phyloP scores from a whole-genome alignment of 2,329 filamentous ascomycete genomes.

The Aspergillus flavus region DNA sequence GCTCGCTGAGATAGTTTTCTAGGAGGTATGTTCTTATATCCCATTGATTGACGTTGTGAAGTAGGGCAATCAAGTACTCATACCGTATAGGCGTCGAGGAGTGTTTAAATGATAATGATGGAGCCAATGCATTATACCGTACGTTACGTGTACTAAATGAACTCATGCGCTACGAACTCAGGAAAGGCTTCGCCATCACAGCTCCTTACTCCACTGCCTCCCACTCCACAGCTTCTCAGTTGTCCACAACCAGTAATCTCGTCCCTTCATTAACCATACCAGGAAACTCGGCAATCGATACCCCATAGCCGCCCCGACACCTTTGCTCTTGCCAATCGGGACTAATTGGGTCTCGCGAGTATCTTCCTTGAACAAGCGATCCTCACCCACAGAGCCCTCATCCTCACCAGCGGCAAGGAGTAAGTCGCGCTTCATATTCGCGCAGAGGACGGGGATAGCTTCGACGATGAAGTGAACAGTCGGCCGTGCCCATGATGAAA shows the following conservation, averaged over 20 bases:
- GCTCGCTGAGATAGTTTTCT: neutral
- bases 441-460: conserved; percentile 47
- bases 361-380: conserved; percentile 48
- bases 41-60: neutral
- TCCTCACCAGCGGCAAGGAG: conserved; percentile 37
- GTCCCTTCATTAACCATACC: conserved; percentile 55
- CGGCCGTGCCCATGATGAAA: conserved; percentile 42
- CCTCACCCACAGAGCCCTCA: conserved; percentile 19
- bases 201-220: conserved; percentile 52
- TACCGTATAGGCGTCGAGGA: neutral
- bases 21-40: neutral
- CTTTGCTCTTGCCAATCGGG: conserved; percentile 49
- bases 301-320: conserved; percentile 50
- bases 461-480: conserved; percentile 48
- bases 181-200: conserved; percentile 25
- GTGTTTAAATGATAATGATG: neutral
- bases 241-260: conserved; percentile 57
- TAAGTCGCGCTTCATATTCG: conserved; percentile 54
- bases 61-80: neutral
- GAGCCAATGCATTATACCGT: neutral
- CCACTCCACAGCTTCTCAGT: conserved; percentile 54
- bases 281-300: conserved; percentile 48
- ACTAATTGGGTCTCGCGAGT: conserved; percentile 51
- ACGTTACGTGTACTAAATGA: neutral
- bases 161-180: neutral